Evolutionary conservation across 1,284 basidiomycete species (phyloP), one percentile per base, ranked within the genome.

Genomic region (Rhizoctonia solani): DNA sequence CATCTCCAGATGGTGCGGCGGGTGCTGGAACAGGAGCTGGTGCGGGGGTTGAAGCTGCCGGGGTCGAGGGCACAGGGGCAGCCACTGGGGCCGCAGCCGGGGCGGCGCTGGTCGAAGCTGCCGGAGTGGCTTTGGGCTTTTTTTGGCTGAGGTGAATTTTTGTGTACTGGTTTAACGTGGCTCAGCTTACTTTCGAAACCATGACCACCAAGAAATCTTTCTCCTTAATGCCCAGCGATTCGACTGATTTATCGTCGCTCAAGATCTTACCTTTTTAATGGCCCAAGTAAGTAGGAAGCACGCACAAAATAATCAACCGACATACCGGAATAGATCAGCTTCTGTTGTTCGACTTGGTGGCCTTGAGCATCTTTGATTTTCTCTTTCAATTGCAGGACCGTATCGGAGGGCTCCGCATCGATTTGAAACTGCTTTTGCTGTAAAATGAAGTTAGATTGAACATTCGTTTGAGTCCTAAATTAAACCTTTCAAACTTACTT

Each of bases 191-290:
- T 87, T 98, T 99, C 65, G 93, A 88, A 50, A 98, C 92, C 96
- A 99, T 99, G 53, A 99, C 86, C 19, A 99, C 97, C 69, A 99
- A 82, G 81, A 99, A 99, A 77, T 98, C 96, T 81, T 98, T 99
- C 80, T 99, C 96, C 80, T 98, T 96, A 82, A 99, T 92, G 69
- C 90, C 88, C 75, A 90, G 92, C 67, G 89, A 89, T 72, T 87
- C 91, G 42, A 99, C 85, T 0, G 89, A 90, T 82, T 95, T 95
- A 69, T 88, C 86, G 78, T 99, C 95, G 19, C 86, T 78, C 42
- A 99, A 83, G 54, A 99, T 91, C 82, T 98, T 97, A 69, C 96
- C 96, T 95, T 74, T 32, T 23, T 32, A 23, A 27, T n/a, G 32
- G 29, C 19, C 68, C 53, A 41, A 53, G 44, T 52, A 8, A 54